phyloP scores from a whole-genome alignment of 345 rosid species.

The Lepidium didymum region DNA sequence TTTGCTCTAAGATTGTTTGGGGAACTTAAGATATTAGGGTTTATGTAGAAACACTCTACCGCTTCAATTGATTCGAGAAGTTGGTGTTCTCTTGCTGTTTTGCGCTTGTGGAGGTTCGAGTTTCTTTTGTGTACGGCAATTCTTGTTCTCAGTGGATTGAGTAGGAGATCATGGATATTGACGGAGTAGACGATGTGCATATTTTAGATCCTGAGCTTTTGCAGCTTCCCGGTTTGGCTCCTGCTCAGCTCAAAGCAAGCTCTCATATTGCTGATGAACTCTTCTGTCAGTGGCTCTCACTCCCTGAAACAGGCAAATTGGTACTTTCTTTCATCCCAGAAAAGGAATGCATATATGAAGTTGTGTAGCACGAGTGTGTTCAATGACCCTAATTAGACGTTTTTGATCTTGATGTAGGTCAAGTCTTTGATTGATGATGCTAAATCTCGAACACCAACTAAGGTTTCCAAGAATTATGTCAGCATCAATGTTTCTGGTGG shows the following conservation, averaged over 20 bases:
- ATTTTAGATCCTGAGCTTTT: conserved; percentile 46
- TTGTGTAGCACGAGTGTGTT: neutral
- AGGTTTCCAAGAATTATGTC: conserved; percentile 30
- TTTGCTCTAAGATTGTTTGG: neutral
- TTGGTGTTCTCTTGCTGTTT: neutral
- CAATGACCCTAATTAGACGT: neutral
- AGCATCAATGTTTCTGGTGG: conserved; percentile 32
- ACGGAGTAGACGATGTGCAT: conserved; percentile 28
- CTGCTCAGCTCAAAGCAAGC: conserved; percentile 39
- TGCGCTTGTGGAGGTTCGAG: too few species aligned
- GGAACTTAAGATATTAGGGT: too few species aligned
- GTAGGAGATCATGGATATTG: conserved; percentile 27
- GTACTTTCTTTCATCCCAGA: conserved; percentile 21
- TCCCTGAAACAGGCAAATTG: conserved; percentile 48
- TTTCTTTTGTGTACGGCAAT: too few species aligned
- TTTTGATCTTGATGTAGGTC: conserved; percentile 32
- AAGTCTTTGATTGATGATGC: conserved; percentile 61
- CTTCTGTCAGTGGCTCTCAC: conserved; percentile 75
- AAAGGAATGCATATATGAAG: too few species aligned
- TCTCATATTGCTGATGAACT: conserved; percentile 44
- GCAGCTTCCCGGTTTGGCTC: conserved; percentile 56
- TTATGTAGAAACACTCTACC: too few species aligned
- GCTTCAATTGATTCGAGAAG: neutral
- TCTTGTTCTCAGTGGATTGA: neutral
- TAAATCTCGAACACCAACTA: conserved; percentile 40